Conservation (phyloP, 495 filamentous ascomycete genomes). For the Talaromyces adpressus region DNA sequence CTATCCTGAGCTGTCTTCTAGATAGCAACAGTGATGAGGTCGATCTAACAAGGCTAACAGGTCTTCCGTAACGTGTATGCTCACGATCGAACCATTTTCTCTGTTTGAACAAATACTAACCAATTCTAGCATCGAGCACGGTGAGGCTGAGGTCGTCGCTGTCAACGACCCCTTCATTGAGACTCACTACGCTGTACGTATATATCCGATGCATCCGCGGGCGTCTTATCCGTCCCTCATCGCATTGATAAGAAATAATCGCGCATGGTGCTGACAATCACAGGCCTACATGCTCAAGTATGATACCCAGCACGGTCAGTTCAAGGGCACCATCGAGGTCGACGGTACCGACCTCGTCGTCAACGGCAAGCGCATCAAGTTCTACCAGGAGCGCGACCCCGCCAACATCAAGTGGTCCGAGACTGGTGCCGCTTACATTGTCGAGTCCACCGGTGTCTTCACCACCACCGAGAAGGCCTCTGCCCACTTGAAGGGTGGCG, state of each 20-base stretch:
- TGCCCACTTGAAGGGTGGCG: constrained; percentile 95
- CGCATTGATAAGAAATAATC: background rate
- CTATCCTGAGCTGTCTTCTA: background rate
- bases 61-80: constrained; percentile 72
- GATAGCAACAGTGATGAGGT: background rate
- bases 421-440: constrained; percentile 87
- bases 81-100: constrained; percentile 8
- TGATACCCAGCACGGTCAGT: constrained; percentile 91
- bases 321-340: constrained; percentile 83
- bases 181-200: constrained; percentile 89
- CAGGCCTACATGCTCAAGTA: constrained; percentile 99
- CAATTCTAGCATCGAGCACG: constrained; percentile 71
- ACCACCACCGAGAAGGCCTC: constrained; percentile 95
- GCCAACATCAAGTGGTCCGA: constrained; percentile 84
- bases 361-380: constrained; percentile 93
- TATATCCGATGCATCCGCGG: background rate
- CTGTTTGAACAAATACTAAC: constrained; percentile 27
- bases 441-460: constrained; percentile 99
- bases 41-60: constrained; percentile 26
- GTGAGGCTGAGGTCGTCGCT: constrained; percentile 81
- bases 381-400: constrained; percentile 93
- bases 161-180: constrained; percentile 99
- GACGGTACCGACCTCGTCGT: constrained; percentile 71
- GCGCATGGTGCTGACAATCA: background rate
- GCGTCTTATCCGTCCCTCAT: background rate